phyloP scores from a whole-genome alignment of 2,329 filamentous ascomycete genomes.

The Fusarium piperis region DNA sequence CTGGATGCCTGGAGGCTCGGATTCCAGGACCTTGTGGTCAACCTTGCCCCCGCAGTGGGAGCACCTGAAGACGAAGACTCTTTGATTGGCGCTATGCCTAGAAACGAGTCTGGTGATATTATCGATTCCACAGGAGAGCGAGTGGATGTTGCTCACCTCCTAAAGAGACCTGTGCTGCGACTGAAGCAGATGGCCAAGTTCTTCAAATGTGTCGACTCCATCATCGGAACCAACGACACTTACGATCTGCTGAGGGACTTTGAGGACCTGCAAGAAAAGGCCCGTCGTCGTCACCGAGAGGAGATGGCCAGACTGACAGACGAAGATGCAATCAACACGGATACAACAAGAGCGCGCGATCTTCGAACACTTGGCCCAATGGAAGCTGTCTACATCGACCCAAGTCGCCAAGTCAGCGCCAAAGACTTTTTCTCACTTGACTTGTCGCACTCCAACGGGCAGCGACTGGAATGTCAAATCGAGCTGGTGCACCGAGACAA shows the following conservation, averaged over 20 bases:
- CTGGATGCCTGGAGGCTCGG: slow-evolving; percentile 89
- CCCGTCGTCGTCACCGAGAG: slow-evolving; percentile 72
- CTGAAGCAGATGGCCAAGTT: slow-evolving; percentile 89
- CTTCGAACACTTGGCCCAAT: slow-evolving; percentile 79
- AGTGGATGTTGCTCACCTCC: slow-evolving; percentile 91
- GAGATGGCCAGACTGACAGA: slow-evolving; percentile 79
- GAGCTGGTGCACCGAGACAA: slow-evolving; percentile 90
- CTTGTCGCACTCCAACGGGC: slow-evolving; percentile 86
- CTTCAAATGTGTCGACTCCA: slow-evolving; percentile 73
- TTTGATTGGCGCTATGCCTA: slow-evolving; percentile 66
- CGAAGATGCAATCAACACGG: slow-evolving; percentile 85
- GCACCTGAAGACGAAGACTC: slow-evolving; percentile 67
- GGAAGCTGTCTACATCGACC: slow-evolving; percentile 76
- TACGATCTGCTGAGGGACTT: slow-evolving; percentile 62
- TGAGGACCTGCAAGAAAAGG: slow-evolving; percentile 78
- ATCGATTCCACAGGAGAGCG: slow-evolving; percentile 82
- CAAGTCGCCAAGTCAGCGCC: slow-evolving; percentile 83
- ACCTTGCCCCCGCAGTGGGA: slow-evolving; percentile 76
- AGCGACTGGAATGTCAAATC: slow-evolving; percentile 87
- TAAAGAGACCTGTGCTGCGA: slow-evolving; percentile 88
- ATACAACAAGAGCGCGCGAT: slow-evolving; percentile 82
- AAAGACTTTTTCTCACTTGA: slow-evolving; percentile 91
- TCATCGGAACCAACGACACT: slow-evolving; percentile 59
- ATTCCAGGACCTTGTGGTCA: slow-evolving; percentile 94
- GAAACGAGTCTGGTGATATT: slow-evolving; percentile 72